Percentiles rank a stretch among this genome's conserved stretches.
Conservation (phyloP, 768 basidiomycete genomes). For the Pisolithus microcarpus region DNA sequence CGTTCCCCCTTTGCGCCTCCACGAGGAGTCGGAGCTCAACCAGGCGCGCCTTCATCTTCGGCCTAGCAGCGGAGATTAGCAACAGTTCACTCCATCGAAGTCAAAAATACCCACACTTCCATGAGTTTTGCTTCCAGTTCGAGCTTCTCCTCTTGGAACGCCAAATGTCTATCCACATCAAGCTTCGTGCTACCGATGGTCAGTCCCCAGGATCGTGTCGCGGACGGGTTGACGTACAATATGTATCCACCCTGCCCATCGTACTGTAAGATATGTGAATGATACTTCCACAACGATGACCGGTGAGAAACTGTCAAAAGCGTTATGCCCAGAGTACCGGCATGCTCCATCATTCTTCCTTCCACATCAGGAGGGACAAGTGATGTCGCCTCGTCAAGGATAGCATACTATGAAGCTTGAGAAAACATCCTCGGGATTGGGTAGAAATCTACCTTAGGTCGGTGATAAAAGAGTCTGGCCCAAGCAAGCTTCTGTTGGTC, state of each 20-base stretch:
- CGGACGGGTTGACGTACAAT: conserved; percentile 53
- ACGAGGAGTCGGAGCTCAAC: conserved; percentile 52
- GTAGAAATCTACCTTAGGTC: conserved; percentile 58
- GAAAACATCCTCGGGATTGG: neutral
- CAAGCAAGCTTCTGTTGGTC: conserved; percentile 98
- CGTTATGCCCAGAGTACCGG: conserved; percentile 81
- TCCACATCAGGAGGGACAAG: conserved; percentile 91
- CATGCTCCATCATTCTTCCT: conserved; percentile 91
- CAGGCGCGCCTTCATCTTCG: conserved; percentile 73
- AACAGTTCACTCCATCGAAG: neutral
- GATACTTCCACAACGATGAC: conserved; percentile 90
- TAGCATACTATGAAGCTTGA: conserved; percentile 66
- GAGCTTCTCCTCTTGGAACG: conserved; percentile 93
- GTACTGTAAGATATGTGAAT: conserved; percentile 81
- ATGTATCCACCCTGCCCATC: conserved; percentile 94
- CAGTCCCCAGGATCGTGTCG: neutral
- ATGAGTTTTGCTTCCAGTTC: conserved; percentile 74
- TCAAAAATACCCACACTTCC: conserved; percentile 60
- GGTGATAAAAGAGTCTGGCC: conserved; percentile 94
- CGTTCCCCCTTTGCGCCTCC: conserved; percentile 12
- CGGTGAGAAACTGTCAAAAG: conserved; percentile 93
- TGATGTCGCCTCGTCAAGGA: conserved; percentile 93
- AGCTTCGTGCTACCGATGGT: conserved; percentile 60
- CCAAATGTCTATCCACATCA: conserved; percentile 83
- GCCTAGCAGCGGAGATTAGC: conserved; percentile 34